A percentile compares a stretch with the other conserved stretches of the same genome.
Conservation (phyloP, 1,284 basidiomycete species). For the Malassezia globosa region DNA sequence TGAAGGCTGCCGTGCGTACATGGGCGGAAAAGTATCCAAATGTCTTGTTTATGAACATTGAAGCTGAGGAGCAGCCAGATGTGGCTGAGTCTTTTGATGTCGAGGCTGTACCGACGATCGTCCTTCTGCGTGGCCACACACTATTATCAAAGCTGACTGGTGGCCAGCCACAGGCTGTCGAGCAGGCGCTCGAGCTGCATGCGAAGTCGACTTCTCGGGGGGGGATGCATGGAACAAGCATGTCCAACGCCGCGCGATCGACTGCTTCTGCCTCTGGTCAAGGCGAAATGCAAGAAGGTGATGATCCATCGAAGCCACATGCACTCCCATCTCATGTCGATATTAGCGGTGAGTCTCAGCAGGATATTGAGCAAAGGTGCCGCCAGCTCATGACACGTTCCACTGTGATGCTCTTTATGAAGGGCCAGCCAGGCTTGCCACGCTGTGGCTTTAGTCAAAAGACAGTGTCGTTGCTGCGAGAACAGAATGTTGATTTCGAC, state of each 20-base stretch:
- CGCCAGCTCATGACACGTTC: conserved; percentile 57
- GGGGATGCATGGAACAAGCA: conserved; percentile 28
- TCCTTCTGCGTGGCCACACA: conserved; percentile 77
- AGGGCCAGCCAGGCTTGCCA: conserved; percentile 70
- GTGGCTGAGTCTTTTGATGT: conserved; percentile 89
- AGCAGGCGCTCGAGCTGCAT: conserved; percentile 55
- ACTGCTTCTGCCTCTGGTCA: conserved; percentile 22
- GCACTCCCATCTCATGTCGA: conserved; percentile 24
- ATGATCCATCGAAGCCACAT: conserved; percentile 6
- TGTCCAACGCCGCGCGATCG: conserved; percentile 28
- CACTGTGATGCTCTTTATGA: conserved; percentile 87
- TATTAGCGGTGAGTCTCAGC: conserved; percentile 53
- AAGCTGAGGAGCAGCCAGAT: conserved; percentile 75
- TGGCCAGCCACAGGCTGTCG: conserved; percentile 65
- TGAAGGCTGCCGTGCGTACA: conserved; percentile 41
- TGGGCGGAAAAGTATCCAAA: conserved; percentile 62
- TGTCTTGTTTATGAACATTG: conserved; percentile 61
- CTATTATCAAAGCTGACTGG: conserved; percentile 71
- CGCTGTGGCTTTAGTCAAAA: conserved; percentile 63
- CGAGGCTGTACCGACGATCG: conserved; percentile 74
- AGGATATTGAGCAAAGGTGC: conserved; percentile 59
- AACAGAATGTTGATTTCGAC: conserved; percentile 58
- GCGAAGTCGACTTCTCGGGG: conserved; percentile 30
- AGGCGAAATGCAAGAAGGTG: conserved; percentile 11
- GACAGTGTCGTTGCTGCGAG: conserved; percentile 58